Conservation (phyloP, 2,329 filamentous ascomycete genomes). For the Penicillium italicum region DNA sequence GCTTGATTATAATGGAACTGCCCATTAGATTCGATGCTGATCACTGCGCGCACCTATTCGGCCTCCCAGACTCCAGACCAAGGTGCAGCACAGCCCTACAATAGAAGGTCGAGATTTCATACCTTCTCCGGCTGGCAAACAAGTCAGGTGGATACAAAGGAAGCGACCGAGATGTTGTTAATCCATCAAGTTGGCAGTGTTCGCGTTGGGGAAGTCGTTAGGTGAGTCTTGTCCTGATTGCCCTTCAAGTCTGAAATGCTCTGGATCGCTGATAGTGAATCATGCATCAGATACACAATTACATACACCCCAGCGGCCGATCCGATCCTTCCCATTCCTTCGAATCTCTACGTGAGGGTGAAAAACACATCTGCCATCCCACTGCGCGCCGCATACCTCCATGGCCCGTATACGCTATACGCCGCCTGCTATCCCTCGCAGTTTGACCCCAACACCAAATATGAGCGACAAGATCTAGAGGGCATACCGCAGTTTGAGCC, state of each 20-base stretch:
- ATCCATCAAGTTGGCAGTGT: conserved; percentile 87
- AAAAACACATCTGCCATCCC: conserved; percentile 90
- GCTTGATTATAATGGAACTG: conserved; percentile 21
- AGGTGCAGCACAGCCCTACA: conserved; percentile 19
- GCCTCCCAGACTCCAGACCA: conserved; percentile 40
- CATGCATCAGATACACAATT: conserved; percentile 61
- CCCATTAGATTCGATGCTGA: conserved; percentile 37
- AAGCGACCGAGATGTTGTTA: conserved; percentile 66
- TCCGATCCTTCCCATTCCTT: conserved; percentile 81
- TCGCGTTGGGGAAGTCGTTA: conserved; percentile 89
- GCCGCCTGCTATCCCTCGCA: conserved; percentile 78
- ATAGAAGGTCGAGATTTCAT: conserved; percentile 28
- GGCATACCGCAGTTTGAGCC: conserved; percentile 90
- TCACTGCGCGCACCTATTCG: conserved; percentile 43
- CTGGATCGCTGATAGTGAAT: not conserved
- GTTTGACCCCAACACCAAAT: conserved; percentile 79
- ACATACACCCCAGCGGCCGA: conserved; percentile 89
- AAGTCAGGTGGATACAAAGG: conserved; percentile 19
- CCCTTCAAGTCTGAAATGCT: not conserved
- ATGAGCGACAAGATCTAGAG: conserved; percentile 64
- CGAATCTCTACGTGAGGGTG: conserved; percentile 76
- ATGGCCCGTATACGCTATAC: conserved; percentile 89
- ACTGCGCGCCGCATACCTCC: conserved; percentile 89
- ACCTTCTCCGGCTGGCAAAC: conserved; percentile 37
- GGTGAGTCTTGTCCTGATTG: conserved; percentile 51